These are phyloP conservation scores for Kandelia obovata DNA, from an alignment of 345 rosid species.

Conservation along the genomic window DNA sequence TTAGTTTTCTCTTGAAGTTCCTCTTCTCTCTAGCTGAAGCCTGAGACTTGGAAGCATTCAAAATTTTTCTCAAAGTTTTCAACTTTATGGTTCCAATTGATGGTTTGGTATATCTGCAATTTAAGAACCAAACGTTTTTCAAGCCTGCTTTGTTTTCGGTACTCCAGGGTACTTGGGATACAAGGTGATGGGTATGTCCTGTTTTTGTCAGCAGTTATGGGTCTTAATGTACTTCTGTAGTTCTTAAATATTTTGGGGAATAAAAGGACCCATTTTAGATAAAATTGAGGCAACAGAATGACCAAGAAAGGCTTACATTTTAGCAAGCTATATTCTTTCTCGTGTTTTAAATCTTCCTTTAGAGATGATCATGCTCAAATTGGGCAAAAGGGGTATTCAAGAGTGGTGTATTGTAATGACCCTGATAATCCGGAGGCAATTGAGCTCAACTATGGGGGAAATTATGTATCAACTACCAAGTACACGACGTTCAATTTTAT, in stretches of 20 bases:
- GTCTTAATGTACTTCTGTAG: not conserved
- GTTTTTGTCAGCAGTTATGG: not conserved
- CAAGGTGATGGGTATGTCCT: not conserved
- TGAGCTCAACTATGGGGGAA: slow-evolving; percentile 57
- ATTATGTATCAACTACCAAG: slow-evolving; percentile 86
- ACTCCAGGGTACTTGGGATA: slow-evolving; percentile 4
- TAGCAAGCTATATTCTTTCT: slow-evolving; percentile 61
- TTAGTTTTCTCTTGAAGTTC: not conserved
- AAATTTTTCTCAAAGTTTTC: slow-evolving; percentile 16
- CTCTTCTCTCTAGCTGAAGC: slow-evolving; percentile 7
- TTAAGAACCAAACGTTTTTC: not conserved
- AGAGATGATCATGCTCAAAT: slow-evolving; percentile 52
- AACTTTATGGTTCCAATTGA: slow-evolving; percentile 3
- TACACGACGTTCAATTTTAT: slow-evolving; percentile 67
- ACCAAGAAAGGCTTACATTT: slow-evolving; percentile 35
- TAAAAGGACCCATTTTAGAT: slow-evolving; percentile 9
- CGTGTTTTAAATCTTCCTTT: slow-evolving; percentile 41
- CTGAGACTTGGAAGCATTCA: slow-evolving; percentile 13
- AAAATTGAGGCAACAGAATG: slow-evolving; percentile 30
- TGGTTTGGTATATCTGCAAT: not conserved
- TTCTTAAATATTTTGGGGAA: not conserved
- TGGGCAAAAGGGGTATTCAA: slow-evolving; percentile 70
- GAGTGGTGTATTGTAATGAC: slow-evolving; percentile 85
- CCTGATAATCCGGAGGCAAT: slow-evolving; percentile 60
- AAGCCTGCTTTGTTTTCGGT: not conserved